Evolutionary conservation across 1,139 yeast genomes (phyloP), one percentile per base, ranked within the genome.

Genomic region (Taphrina betulina): DNA sequence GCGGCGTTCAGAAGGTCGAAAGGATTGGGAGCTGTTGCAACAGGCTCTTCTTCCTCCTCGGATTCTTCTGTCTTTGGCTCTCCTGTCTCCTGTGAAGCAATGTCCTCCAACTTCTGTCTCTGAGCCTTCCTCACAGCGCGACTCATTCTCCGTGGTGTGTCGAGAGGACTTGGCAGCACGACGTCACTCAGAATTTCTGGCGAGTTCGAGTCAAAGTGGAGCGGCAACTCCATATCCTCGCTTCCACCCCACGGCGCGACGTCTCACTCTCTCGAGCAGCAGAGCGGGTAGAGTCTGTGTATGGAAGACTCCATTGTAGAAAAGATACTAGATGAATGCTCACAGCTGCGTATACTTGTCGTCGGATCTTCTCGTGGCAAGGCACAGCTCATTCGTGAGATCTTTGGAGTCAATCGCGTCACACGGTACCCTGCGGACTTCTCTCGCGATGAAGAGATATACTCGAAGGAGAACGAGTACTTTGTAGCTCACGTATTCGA

Each of bases 291-390:
- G n/a, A n/a, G n/a, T n/a, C n/a, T n/a, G n/a, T n/a, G 12, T 7
- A 26, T 26, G 31, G 31, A 26, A 26, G 31, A 52, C 23, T 41
- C 50, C 22, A 24, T 41, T 14, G 40, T 42, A 10, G 56, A 52
- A 31, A 35, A 43, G 12, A 16, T 43, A 19, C 56, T 42, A 50
- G 56, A 52, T 24, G 56, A 42, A 28, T 43, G 56, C 31, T 42
- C 50, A n/a, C 50, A 42, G 24, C 22, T 52, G 7, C 56, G 56
- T 4, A 38, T 42, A 2, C 29, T 52, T 8, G 17, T 42, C 31
- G 54, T 50, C 31, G 54, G 54, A 3, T 41, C 54, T 17, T 38
- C 54, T 22, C 54, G 54, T 7, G 54, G 54, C 16, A 50, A 50
- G 40, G 54, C 54, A 4, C 54, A 50, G 33, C 34, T 50, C 20